Percentiles rank a stretch among this genome's conserved stretches.
phyloP scores from a whole-genome alignment of 345 rosid genomes.

The Limnanthes douglasii region DNA sequence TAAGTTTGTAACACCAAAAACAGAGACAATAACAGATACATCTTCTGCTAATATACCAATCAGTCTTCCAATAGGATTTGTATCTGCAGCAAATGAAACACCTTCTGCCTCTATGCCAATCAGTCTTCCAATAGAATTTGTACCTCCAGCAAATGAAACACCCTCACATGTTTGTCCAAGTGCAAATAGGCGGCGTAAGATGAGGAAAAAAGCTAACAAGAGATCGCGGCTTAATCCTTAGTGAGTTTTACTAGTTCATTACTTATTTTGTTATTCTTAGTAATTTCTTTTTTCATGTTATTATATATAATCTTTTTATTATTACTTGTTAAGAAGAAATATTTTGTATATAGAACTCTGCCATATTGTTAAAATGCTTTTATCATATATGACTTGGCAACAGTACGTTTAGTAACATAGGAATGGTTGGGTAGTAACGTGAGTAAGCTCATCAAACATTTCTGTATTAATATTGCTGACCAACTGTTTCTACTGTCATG shows the following conservation, averaged over 20 bases:
- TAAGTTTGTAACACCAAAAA: constrained; percentile 5
- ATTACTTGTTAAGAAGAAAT: too few relatives aligned
- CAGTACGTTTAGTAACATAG: too few relatives aligned
- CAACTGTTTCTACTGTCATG: too few relatives aligned
- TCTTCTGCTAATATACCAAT: too few relatives aligned
- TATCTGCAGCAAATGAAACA: constrained; percentile 3
- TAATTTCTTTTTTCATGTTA: neutral
- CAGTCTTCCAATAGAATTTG: constrained; percentile 4
- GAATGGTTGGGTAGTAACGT: too few relatives aligned
- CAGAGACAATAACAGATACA: constrained; percentile 6
- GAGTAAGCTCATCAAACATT: too few relatives aligned
- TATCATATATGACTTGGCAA: too few relatives aligned
- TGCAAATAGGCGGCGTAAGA: constrained; percentile 9
- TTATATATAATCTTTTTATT: too few relatives aligned
- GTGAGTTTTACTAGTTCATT: constrained; percentile 10
- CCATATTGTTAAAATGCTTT: too few relatives aligned
- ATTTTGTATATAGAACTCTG: too few relatives aligned
- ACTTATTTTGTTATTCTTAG: too few relatives aligned
- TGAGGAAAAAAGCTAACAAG: constrained; percentile 14
- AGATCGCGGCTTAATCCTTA: constrained; percentile 1
- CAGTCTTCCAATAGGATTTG: constrained; percentile 14
- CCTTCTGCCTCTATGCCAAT: neutral
- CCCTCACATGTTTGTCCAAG: constrained; percentile 4
- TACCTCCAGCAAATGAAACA: constrained; percentile 2
- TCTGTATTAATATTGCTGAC: too few relatives aligned